These are phyloP conservation scores for Emmonsiellopsis sp. DNA, from an alignment of 2,329 filamentous ascomycete species.

Conservation along the genomic window DNA sequence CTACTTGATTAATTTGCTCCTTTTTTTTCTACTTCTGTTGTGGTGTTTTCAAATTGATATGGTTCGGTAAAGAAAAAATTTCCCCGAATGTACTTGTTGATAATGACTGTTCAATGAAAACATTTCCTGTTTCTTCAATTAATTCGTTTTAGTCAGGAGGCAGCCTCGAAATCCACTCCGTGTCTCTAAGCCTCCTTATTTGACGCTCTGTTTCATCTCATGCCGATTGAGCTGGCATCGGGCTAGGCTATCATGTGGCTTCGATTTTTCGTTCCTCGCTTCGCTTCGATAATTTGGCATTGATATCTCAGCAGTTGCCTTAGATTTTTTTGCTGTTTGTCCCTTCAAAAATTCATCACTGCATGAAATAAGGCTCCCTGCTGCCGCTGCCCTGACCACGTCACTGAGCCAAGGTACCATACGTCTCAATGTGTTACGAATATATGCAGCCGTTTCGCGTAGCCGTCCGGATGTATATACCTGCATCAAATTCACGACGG, in stretches of 20 bases:
- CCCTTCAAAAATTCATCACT: background rate
- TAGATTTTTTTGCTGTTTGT: background rate
- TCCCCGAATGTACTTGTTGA: background rate
- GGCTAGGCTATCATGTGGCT: background rate
- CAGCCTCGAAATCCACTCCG: background rate
- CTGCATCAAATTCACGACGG: background rate
- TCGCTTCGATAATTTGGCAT: background rate
- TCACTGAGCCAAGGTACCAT: conserved; percentile 1
- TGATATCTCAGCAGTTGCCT: background rate
- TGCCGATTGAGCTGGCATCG: background rate
- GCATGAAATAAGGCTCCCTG: background rate
- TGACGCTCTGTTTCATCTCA: background rate
- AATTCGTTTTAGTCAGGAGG: background rate
- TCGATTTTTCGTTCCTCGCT: background rate
- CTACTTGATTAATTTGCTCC: conserved; percentile 17
- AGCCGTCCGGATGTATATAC: background rate
- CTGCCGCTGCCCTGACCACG: conserved; percentile 1
- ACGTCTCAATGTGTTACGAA: conserved; percentile 1
- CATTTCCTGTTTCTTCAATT: background rate
- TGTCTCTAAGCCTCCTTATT: background rate
- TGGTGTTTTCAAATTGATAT: conserved; percentile 7
- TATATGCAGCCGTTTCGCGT: background rate
- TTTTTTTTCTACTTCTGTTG: conserved; percentile 5
- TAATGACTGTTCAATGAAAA: conserved; percentile 1
- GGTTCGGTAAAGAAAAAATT: conserved; percentile 5